A percentile compares a stretch with the other conserved stretches of the same genome.
Conservation (phyloP, 768 basidiomycete genomes). For the Panaeolus papilionaceus region DNA sequence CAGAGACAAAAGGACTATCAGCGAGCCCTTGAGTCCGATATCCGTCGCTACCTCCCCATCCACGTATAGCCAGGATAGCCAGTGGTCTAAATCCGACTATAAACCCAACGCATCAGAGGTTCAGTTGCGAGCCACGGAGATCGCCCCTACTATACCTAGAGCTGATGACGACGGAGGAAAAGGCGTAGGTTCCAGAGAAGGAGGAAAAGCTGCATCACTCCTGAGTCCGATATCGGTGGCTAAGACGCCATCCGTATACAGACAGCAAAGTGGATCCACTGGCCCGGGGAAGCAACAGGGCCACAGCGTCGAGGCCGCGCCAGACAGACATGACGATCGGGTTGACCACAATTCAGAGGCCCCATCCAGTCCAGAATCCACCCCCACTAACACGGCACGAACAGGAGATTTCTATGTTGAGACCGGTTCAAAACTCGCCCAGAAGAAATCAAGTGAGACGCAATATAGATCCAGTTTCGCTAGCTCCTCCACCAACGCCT, state of each 20-base stretch:
- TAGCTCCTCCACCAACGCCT: not conserved
- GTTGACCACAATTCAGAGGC: not conserved
- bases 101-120: not conserved
- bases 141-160: not conserved
- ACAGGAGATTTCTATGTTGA: not conserved
- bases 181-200: not conserved
- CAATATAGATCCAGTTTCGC: conserved; percentile 11
- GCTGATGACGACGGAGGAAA: not conserved
- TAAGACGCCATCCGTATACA: not conserved
- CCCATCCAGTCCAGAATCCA: not conserved
- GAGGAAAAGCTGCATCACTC: not conserved
- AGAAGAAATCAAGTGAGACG: conserved; percentile 10
- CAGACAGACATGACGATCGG: not conserved
- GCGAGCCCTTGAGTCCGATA: conserved; percentile 1
- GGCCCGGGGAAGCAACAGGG: not conserved
- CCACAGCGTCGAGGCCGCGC: no score
- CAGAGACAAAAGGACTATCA: not conserved
- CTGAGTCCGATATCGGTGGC: not conserved
- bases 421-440: not conserved
- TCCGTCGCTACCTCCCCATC: not conserved
- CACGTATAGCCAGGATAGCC: not conserved
- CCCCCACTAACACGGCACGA: not conserved
- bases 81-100: conserved; percentile 2
- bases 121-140: not conserved
- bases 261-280: not conserved